A percentile compares a stretch with the other conserved stretches of the same genome.
phyloP scores from a whole-genome alignment of 306 rosid genomes.

The Carpinus viminea region DNA sequence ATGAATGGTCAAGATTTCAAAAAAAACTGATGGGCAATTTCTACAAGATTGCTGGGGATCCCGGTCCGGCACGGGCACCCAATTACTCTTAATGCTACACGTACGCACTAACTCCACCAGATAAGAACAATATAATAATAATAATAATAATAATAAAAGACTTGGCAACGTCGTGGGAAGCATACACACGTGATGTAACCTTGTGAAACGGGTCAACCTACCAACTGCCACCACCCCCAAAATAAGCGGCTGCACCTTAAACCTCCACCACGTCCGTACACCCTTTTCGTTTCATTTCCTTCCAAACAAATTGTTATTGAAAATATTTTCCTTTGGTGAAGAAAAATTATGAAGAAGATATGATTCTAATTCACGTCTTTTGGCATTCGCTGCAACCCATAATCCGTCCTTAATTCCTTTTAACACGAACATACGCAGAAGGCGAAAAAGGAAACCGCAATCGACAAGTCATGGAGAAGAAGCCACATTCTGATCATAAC shows the following conservation, averaged over 20 bases:
- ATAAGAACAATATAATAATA: background rate
- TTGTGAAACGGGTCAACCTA: slow-evolving; percentile 16
- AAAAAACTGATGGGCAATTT: no score
- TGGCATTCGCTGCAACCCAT: background rate
- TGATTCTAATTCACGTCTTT: slow-evolving; percentile 11
- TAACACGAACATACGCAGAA: background rate
- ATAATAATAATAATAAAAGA: background rate
- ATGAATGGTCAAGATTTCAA: no score
- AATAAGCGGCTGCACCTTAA: background rate
- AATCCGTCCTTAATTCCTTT: background rate
- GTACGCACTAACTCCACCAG: no score
- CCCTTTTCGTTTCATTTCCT: background rate
- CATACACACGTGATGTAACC: slow-evolving; percentile 21
- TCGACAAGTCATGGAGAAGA: slow-evolving; percentile 34
- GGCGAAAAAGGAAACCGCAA: background rate
- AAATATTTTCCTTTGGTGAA: background rate
- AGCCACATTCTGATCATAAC: slow-evolving; percentile 7
- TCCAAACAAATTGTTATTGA: background rate
- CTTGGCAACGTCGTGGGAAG: slow-evolving; percentile 23
- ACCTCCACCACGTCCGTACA: slow-evolving; percentile 10
- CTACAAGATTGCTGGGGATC: no score
- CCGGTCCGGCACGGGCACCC: no score
- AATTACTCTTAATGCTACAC: background rate
- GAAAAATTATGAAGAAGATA: background rate
- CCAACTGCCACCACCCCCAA: slow-evolving; percentile 20